Base-by-base conservation (phyloP, 805 yeast species). In the Saccharomycopsis fodiens region DNA sequence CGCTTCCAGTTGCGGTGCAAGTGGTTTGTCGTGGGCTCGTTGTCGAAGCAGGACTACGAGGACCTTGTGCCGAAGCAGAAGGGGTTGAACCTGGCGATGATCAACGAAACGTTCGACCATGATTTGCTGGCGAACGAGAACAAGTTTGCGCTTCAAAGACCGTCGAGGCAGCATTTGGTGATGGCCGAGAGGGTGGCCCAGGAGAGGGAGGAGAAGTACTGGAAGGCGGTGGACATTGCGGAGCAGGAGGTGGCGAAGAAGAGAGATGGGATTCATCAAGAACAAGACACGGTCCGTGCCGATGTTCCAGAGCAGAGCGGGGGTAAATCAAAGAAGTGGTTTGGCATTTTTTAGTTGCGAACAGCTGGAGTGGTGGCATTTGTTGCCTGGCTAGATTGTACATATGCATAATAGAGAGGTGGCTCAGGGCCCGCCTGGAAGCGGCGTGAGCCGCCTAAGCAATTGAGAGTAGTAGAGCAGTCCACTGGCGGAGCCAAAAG, bases 131-230 rank as follows among this genome's bases (percentile, higher is more conserved):
- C 41, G 3, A 44, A 60, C 23, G 79, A 74, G 48, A 66, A 67
- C 29, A 66, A 67, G 16, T 65, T 59, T 48, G 81, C 76, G 2
- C 65, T 76, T 65, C 83, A 75, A 58, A 70, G 84, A 63, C 93
- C 86, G 3, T 77, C 78, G 44, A 75, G 79, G 53, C 74, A 78
- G 52, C 95, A 85, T 56, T 69, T 78, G 8, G 72, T 83, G 46
- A 85, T 81, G 59, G 94, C 93, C 0, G 85, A 84, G 59, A 68
- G 84, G 50, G 67, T 79, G 21, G 66, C 72, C 50, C 93, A 84
- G 59, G 75, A 78, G 47, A 72, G 76, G 43, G 94, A 85, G 57
- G 93, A 76, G 49, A 67, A 65, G 13, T 56, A 66, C 46, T 58
- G 74, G 50, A 57, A 61, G 37, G 77, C 76, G 0, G 62, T 72